Percentiles rank a stretch among this genome's conserved stretches.
phyloP scores from a whole-genome alignment of 768 basidiomycete species.

The Russula dissimulans region DNA sequence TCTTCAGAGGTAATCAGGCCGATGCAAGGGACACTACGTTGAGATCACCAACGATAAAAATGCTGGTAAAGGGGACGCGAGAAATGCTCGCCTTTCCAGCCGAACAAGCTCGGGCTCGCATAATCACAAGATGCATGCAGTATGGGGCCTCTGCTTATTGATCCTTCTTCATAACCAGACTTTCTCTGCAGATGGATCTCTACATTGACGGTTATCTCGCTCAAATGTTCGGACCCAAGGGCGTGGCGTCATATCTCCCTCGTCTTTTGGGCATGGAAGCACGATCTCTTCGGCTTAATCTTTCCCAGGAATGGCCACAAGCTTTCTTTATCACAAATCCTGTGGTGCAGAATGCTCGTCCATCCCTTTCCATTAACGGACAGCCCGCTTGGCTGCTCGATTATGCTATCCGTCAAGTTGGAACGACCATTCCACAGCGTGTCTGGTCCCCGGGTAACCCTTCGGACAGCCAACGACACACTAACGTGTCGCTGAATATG shows the following conservation, averaged over 20 bases:
- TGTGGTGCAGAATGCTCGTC: neutral
- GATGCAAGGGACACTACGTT: too few species aligned
- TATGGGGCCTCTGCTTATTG: too few species aligned
- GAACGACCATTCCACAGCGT: conserved; percentile 6
- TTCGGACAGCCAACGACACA: neutral
- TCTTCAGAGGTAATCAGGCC: too few species aligned
- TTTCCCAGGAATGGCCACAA: neutral
- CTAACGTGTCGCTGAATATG: neutral
- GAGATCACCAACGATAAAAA: too few species aligned
- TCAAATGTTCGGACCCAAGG: neutral
- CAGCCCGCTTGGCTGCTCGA: neutral
- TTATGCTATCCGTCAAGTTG: neutral
- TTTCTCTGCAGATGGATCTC: neutral
- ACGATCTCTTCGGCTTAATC: neutral
- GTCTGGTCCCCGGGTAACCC: neutral
- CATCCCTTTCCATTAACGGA: neutral
- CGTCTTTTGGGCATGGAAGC: neutral
- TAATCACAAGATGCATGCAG: too few species aligned
- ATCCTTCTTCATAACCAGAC: neutral
- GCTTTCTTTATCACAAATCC: neutral
- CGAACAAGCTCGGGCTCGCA: too few species aligned
- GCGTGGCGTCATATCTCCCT: neutral
- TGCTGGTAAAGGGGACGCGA: too few species aligned
- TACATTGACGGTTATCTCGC: conserved; percentile 1
- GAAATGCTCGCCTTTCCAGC: too few species aligned